Conservation (phyloP, 129 eudicot genomes). For the Glebionis coronaria region DNA sequence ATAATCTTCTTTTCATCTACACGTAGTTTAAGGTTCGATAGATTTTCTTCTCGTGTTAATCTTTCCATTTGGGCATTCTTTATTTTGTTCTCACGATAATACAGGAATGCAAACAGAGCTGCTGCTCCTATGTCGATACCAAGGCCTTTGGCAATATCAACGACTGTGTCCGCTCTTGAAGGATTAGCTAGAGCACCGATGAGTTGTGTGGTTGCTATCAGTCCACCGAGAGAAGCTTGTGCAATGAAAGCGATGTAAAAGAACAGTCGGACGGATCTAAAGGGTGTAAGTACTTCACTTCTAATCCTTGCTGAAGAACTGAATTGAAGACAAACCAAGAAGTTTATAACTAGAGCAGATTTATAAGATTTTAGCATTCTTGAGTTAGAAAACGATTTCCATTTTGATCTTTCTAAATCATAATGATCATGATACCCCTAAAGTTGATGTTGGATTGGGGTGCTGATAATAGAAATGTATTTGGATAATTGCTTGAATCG, state of each 20-base stretch:
- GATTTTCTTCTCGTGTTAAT: slow-evolving; percentile 84
- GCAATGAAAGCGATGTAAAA: slow-evolving; percentile 90
- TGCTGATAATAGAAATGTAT: no score
- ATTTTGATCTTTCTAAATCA: no score
- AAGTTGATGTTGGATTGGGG: no score
- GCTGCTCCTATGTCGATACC: slow-evolving; percentile 85
- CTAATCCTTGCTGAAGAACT: slow-evolving; percentile 86
- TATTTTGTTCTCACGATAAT: slow-evolving; percentile 66
- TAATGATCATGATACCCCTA: no score
- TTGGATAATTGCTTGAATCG: no score
- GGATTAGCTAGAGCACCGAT: slow-evolving; percentile 80
- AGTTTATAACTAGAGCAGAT: slow-evolving; percentile 11
- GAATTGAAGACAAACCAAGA: slow-evolving; percentile 31
- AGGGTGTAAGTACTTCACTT: slow-evolving; percentile 97
- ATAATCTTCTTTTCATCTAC: slow-evolving; percentile 59
- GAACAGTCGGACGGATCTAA: slow-evolving; percentile 91
- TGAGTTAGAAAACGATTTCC: no score
- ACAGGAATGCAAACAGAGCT: slow-evolving; percentile 67
- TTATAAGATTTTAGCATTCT: background rate
- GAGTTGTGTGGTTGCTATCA: slow-evolving; percentile 68
- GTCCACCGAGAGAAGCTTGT: slow-evolving; percentile 81
- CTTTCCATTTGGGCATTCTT: slow-evolving; percentile 80
- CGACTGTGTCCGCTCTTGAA: slow-evolving; percentile 61
- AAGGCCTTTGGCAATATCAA: slow-evolving; percentile 68
- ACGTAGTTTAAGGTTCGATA: slow-evolving; percentile 82